phyloP scores from a whole-genome alignment of 768 basidiomycete genomes.

The Suillus plorans region DNA sequence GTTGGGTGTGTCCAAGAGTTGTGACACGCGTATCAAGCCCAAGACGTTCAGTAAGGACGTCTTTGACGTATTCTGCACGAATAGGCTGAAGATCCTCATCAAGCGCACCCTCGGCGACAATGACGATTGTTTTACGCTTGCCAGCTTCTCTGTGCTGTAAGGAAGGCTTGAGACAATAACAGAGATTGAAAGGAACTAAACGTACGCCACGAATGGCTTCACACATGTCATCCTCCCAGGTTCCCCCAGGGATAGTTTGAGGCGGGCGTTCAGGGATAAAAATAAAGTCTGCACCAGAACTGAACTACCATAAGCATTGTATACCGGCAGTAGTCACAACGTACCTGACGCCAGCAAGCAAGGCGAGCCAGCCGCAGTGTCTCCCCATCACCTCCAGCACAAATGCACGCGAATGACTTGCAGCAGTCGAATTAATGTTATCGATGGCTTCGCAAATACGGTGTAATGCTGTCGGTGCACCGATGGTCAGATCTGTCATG shows the following conservation, averaged over 20 bases:
- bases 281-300: conserved; percentile 92
- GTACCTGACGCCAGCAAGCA: conserved; percentile 88
- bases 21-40: conserved; percentile 96
- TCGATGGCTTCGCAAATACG: conserved; percentile 98
- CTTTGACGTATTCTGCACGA: conserved; percentile 85
- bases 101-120: conserved; percentile 95
- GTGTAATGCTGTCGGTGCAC: conserved; percentile 92
- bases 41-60: conserved; percentile 80
- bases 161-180: background rate
- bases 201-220: conserved; percentile 73
- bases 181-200: conserved; percentile 9
- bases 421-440: conserved; percentile 96
- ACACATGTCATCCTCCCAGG: conserved; percentile 94
- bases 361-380: conserved; percentile 98
- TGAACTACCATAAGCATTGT: conserved; percentile 28
- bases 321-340: conserved; percentile 19
- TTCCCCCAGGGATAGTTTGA: conserved; percentile 42
- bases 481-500: conserved; percentile 95
- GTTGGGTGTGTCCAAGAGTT: conserved; percentile 94
- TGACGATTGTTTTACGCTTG: conserved; percentile 98
- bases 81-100: conserved; percentile 91
- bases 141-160: conserved; percentile 84
- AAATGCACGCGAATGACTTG: conserved; percentile 95
- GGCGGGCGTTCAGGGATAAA: conserved; percentile 97
- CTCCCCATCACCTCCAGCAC: conserved; percentile 99